Conservation (phyloP, 106 monocot genomes). For the Triglochin maritima region DNA sequence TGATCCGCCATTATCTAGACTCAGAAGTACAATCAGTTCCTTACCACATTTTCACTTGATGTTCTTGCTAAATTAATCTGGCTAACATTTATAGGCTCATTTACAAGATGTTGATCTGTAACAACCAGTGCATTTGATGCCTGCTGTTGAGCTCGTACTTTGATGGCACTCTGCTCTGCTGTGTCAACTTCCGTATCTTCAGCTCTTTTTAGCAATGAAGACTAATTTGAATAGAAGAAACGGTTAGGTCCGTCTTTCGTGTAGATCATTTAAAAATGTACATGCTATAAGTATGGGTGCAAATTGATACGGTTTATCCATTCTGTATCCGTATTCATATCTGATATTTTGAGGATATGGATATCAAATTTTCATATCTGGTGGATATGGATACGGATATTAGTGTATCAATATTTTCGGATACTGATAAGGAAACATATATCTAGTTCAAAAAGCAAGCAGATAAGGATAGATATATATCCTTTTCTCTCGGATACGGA, state of each 20-base stretch:
- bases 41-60: constrained; percentile 68
- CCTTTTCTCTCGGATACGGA: no score
- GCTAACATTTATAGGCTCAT: constrained; percentile 47
- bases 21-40: neutral
- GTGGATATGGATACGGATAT: no score
- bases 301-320: no score
- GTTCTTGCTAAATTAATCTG: constrained; percentile 57
- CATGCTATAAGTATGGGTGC: no score
- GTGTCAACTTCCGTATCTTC: constrained; percentile 92
- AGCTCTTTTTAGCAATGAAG: constrained; percentile 81
- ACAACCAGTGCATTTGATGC: constrained; percentile 85
- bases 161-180: constrained; percentile 97
- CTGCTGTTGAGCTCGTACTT: constrained; percentile 84
- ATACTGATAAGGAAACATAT: no score
- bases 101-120: constrained; percentile 61
- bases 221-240: constrained; percentile 27
- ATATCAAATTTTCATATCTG: no score
- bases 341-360: no score
- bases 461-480: no score
- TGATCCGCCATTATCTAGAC: neutral
- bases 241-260: neutral
- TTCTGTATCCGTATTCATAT: no score
- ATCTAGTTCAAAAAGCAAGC: no score
- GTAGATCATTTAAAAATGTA: no score
- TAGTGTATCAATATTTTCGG: no score